Percentiles rank a stretch among this genome's conserved stretches.
phyloP scores from a whole-genome alignment of 805 yeast genomes.

The Naumovozyma dairenensis region DNA sequence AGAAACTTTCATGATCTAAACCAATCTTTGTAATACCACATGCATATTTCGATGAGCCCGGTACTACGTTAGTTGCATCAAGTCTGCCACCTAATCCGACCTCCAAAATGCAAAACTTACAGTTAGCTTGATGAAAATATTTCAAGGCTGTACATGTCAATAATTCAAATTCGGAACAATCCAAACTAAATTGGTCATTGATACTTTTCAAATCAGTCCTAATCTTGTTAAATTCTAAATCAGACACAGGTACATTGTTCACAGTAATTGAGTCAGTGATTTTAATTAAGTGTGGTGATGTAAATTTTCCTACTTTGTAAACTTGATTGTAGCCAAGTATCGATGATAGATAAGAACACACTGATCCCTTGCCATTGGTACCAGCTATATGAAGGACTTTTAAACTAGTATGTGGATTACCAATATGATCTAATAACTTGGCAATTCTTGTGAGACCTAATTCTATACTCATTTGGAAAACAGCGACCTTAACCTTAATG shows the following conservation, averaged over 20 bases:
- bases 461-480: conserved; percentile 51
- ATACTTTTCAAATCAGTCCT: conserved; percentile 34
- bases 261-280: conserved; percentile 70
- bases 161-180: conserved; percentile 83
- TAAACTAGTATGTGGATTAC: conserved; percentile 57
- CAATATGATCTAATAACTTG: conserved; percentile 39
- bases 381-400: conserved; percentile 88
- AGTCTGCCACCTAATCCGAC: conserved; percentile 88
- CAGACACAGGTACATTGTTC: conserved; percentile 46
- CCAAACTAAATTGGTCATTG: conserved; percentile 36
- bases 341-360: conserved; percentile 70
- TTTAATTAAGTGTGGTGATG: conserved; percentile 74
- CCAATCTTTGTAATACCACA: conserved; percentile 81
- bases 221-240: conserved; percentile 35
- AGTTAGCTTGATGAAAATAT: conserved; percentile 49
- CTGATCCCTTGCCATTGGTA: conserved; percentile 94
- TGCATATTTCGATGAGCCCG: conserved; percentile 38
- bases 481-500: no score
- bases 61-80: conserved; percentile 79
- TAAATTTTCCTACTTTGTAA: conserved; percentile 58
- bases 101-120: conserved; percentile 77
- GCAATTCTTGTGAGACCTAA: conserved; percentile 47
- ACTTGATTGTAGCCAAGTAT: conserved; percentile 38
- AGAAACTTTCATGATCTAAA: conserved; percentile 68
- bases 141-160: conserved; percentile 79